Conservation (phyloP, 768 basidiomycete genomes). For the Phaeotremella skinneri region DNA sequence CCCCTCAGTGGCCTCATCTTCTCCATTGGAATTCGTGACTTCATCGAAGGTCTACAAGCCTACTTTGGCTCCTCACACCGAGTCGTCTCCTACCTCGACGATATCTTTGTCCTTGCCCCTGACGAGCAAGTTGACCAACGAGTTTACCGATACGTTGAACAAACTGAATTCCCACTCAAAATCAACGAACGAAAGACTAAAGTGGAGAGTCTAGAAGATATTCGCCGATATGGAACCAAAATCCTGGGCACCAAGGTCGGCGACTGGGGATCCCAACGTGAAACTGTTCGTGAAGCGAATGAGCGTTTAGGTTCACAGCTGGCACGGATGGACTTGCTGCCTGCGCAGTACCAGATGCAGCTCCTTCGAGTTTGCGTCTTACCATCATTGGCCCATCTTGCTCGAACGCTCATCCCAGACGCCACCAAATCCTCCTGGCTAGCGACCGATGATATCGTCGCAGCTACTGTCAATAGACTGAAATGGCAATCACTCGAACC, state of each 20-base stretch:
- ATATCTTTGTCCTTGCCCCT: conserved; percentile 10
- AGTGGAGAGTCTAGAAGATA: background rate
- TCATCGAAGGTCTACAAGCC: conserved; percentile 4
- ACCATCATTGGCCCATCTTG: background rate
- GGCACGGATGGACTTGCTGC: background rate
- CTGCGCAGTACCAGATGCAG: background rate
- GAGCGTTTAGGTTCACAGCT: background rate
- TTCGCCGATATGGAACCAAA: background rate
- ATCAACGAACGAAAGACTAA: background rate
- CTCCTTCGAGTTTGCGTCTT: background rate
- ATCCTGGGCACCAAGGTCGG: background rate
- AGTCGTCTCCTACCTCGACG: conserved; percentile 23
- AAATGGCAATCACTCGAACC: background rate
- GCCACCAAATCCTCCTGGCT: background rate
- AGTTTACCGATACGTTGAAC: background rate
- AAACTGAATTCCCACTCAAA: background rate
- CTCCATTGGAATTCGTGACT: conserved; percentile 17
- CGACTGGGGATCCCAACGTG: background rate
- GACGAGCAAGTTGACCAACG: background rate
- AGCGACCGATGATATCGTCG: background rate
- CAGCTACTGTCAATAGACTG: background rate
- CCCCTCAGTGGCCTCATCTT: conserved; percentile 32
- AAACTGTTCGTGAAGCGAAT: background rate
- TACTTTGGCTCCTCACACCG: conserved; percentile 10
- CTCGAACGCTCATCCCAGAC: background rate